Conservation (phyloP, 139 green algal species). For the Coelastrella sp. region DNA sequence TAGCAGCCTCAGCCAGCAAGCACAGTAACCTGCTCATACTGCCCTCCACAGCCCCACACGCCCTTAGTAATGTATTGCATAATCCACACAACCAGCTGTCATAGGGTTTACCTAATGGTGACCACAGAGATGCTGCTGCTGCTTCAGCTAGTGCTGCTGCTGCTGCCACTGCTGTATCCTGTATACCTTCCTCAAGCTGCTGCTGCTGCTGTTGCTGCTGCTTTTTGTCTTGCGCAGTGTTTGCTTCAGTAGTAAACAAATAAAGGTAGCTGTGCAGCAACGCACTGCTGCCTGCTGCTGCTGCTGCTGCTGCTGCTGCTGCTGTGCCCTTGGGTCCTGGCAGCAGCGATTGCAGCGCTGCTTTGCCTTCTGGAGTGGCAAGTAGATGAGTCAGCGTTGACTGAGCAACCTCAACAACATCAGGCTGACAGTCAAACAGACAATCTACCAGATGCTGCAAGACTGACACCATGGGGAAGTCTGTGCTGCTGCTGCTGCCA, state of each 20-base stretch:
- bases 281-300: neutral
- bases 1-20: conserved; percentile 37
- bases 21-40: conserved; percentile 5
- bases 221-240: neutral
- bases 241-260: neutral
- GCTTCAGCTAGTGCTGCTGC: neutral
- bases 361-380: conserved; percentile 37
- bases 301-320: conserved; percentile 1
- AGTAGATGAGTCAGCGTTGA: conserved; percentile 52
- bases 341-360: conserved; percentile 30
- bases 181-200: neutral
- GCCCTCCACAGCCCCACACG: conserved; percentile 3
- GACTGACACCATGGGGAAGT: neutral
- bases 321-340: neutral
- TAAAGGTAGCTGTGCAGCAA: neutral
- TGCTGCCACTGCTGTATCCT: neutral
- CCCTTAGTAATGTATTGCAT: conserved; percentile 58
- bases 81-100: conserved; percentile 70
- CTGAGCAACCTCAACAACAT: conserved; percentile 55
- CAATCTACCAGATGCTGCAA: conserved; percentile 5
- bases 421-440: conserved; percentile 60
- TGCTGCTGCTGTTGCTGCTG: neutral
- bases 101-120: conserved; percentile 29
- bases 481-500: neutral
- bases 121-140: conserved; percentile 50